Base-by-base conservation (phyloP, 1,284 basidiomycete species). In the Boletus chippewaensis region DNA sequence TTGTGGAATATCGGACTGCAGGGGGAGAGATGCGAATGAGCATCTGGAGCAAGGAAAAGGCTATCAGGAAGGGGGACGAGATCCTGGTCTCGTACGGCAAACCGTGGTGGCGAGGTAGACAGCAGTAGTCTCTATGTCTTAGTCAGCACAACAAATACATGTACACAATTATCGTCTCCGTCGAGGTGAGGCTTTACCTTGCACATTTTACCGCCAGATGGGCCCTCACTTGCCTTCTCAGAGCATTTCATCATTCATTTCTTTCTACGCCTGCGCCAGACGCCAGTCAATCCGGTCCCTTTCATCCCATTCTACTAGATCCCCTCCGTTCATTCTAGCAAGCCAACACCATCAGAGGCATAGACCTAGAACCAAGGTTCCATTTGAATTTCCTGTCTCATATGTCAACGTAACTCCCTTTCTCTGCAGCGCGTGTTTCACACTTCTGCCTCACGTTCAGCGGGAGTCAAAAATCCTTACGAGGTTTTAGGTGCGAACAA, bases 1-100 rank as follows among this genome's bases (percentile, higher is more conserved):
- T 95, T 62, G 70, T 75, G 54, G 81, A 91, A 31, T 72, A 74
- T 34, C 73, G 77, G 54, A 74, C 75, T 8, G 61, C 61, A 29
- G 61, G 59, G n/a, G 89, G 87, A 18, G 86, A 86, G 66, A 64
- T 89, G 56, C 74, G 83, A 48, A 93, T 95, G 78, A 77, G 82
- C 57, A 76, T 95, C 16, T 88, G 84, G 81, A 79, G 74, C 47
- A 76, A 76, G 51, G 70, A 67, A 40, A 73, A 78, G 34, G 71
- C 70, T 10, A 81, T 96, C 47, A 79, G 73, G 56, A 92, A 88
- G 64, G 89, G 90, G 2, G 82, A 91, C 13, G 94, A 96, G 69
- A 78, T 97, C 39, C 66, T 94, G 29, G 87, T 95, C 31, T 91
- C 85, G 20, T 96, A 96, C 64, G 93, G 93, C n/a, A 94, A 94